Conservation (phyloP, 139 green algal species). For the Klebsormidium nitens region DNA sequence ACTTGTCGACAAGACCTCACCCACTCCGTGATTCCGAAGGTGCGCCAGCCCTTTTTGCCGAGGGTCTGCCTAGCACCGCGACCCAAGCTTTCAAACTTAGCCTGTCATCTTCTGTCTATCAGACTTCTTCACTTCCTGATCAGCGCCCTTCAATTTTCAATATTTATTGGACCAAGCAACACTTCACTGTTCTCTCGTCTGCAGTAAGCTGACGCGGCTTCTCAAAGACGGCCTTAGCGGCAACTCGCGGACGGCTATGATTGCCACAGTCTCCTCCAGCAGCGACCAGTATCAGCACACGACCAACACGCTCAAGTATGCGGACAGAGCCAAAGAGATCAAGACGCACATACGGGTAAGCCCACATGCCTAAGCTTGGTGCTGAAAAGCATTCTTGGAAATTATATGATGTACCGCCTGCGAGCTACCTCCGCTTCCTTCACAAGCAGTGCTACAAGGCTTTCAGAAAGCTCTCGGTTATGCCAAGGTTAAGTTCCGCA, state of each 20-base stretch:
- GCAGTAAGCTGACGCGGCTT: constrained; percentile 71
- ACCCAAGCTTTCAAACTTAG: too few relatives aligned
- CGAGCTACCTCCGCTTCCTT: too few relatives aligned
- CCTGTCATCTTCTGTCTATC: too few relatives aligned
- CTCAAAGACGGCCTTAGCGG: constrained; percentile 57
- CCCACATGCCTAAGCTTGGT: too few relatives aligned
- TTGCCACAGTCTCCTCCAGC: constrained; percentile 59
- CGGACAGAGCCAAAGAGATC: constrained; percentile 79
- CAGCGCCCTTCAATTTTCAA: too few relatives aligned
- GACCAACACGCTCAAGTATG: constrained; percentile 60
- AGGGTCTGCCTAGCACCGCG: too few relatives aligned
- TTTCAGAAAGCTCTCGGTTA: constrained; percentile 51
- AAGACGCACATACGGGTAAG: constrained; percentile 68
- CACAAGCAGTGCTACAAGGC: constrained; percentile 74
- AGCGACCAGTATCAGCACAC: constrained; percentile 77
- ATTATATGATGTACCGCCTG: constrained; percentile 45
- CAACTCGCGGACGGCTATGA: constrained; percentile 81
- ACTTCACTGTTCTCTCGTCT: constrained; percentile 64
- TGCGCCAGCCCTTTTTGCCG: too few relatives aligned
- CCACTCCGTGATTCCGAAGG: too few relatives aligned
- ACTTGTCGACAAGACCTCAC: too few relatives aligned
- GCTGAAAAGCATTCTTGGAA: constrained; percentile 5
- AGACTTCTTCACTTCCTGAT: too few relatives aligned
- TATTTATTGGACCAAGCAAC: constrained; percentile 10
- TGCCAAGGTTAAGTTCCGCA: too few relatives aligned